phyloP scores from a whole-genome alignment of 495 filamentous ascomycete species.

The Trichoderma erinaceum region DNA sequence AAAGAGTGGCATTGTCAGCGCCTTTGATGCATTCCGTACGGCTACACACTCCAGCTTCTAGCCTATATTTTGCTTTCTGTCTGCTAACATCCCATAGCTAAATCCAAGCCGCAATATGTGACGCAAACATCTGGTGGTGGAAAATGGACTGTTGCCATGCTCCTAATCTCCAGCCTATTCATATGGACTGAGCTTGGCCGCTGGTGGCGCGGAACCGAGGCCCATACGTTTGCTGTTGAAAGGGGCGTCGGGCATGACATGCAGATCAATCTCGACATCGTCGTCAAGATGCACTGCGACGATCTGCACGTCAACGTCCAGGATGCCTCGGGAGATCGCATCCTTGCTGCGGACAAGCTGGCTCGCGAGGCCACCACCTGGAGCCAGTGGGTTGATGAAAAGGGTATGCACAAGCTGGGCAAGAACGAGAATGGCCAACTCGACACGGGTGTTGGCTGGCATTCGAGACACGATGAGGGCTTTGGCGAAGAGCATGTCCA shows the following conservation, averaged over 20 bases:
- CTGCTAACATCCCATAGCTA: slow-evolving; percentile 50
- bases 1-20: slow-evolving; percentile 63
- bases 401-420: slow-evolving; percentile 62
- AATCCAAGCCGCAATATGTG: slow-evolving; percentile 91
- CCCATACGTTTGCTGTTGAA: slow-evolving; percentile 89
- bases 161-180: slow-evolving; percentile 64
- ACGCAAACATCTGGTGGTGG: slow-evolving; percentile 75
- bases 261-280: slow-evolving; percentile 92
- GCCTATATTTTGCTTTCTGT: not conserved
- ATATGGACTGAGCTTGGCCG: slow-evolving; percentile 67
- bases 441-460: slow-evolving; percentile 50
- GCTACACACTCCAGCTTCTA: slow-evolving; percentile 30
- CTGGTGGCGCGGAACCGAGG: slow-evolving; percentile 78
- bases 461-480: slow-evolving; percentile 48
- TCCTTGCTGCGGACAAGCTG: slow-evolving; percentile 73
- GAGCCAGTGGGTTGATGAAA: slow-evolving; percentile 69
- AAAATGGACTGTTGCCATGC: slow-evolving; percentile 84
- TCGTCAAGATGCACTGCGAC: slow-evolving; percentile 82
- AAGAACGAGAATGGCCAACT: slow-evolving; percentile 40
- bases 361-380: slow-evolving; percentile 72
- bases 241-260: slow-evolving; percentile 81
- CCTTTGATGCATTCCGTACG: slow-evolving; percentile 95
- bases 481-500: slow-evolving; percentile 67
- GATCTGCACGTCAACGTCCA: slow-evolving; percentile 95
- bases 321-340: slow-evolving; percentile 86